Evolutionary conservation across 345 rosid genomes (phyloP), one percentile per base, ranked within the genome.

Genomic region (Linum trigynum): DNA sequence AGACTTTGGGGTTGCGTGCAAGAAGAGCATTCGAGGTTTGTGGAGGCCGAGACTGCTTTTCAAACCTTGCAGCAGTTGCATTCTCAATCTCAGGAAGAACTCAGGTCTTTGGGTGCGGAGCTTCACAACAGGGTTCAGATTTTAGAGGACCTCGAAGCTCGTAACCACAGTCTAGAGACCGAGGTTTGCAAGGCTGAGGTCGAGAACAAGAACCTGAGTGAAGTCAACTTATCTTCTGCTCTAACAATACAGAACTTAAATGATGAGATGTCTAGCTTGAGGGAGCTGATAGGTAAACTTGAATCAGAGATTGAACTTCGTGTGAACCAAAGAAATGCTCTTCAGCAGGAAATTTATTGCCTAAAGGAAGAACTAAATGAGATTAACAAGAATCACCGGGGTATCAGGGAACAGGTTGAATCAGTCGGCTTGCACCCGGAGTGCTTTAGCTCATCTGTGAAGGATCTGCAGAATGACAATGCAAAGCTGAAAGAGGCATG

Each of bases 11-110:
- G 88, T 53, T 77, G 83, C 73, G 75, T 94, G 71, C 96, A 90
- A 80, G 95, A 88, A 79, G 99, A 94, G 75, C 86, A 84, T 65
- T 77, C 82, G 73, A 83, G 95, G 38, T 94, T 90, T 50, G 23
- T 86, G 74, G 97, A 94, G 81, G 99, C 99, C 61, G 99, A 94
- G 74, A 94, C 99, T 7, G 97, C 99, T 63, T 94, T 94, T 77
- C 99, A 94, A 75, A 88, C 99, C 57, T 72, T 94, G 77, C 99
- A 88, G 72, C 88, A 90, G 72, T 74, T 94, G 76, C 96, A 90
- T 75, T 85, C 99, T 76, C 95, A 88, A 66, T 90, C 99, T 72
- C 97, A 86, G 81, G 97, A 90, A 73, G 99, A 94, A 72, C 81
- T 94, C 65, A 90, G 79, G 76, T 77, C 89, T 74, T 78, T 88